Conservation (phyloP, 164 flowering plant species). For the Santalum album region DNA sequence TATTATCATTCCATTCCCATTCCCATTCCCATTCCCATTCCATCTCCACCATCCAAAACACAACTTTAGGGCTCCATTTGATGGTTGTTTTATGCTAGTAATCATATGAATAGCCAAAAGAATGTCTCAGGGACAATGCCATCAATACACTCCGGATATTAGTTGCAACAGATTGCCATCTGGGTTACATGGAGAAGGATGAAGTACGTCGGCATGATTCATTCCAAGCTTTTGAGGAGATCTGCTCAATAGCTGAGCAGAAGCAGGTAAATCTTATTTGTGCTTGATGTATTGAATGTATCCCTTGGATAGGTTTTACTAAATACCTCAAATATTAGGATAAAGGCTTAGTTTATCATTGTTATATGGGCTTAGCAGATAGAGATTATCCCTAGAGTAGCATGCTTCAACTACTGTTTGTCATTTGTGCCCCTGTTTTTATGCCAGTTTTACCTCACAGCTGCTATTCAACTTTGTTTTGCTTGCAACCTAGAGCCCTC, state of each 20-base stretch:
- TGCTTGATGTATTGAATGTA: background rate
- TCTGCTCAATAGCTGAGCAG: slow-evolving; percentile 88
- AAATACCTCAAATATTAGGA: too few relatives aligned
- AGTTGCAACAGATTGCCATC: slow-evolving; percentile 95
- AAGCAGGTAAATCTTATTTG: slow-evolving; percentile 40
- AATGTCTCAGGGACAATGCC: slow-evolving; percentile 48
- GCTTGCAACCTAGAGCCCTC: too few relatives aligned
- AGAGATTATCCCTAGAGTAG: background rate
- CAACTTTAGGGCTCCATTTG: too few relatives aligned
- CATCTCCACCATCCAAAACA: background rate
- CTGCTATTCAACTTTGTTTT: background rate
- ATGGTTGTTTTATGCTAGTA: background rate
- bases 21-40: too few relatives aligned
- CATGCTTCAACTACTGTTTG: background rate
- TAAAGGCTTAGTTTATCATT: too few relatives aligned
- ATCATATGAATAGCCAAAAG: background rate
- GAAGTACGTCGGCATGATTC: slow-evolving; percentile 92
- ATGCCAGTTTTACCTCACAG: background rate
- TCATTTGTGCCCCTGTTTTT: background rate
- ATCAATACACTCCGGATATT: slow-evolving; percentile 66
- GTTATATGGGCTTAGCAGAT: background rate
- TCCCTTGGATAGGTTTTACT: background rate
- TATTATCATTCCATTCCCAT: too few relatives aligned
- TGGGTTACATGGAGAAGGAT: slow-evolving; percentile 98
- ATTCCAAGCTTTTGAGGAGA: slow-evolving; percentile 91